Evolutionary conservation across 192 early-diverging fungal genomes (phyloP).

Genomic region (Fimicolochytrium jonesii): DNA sequence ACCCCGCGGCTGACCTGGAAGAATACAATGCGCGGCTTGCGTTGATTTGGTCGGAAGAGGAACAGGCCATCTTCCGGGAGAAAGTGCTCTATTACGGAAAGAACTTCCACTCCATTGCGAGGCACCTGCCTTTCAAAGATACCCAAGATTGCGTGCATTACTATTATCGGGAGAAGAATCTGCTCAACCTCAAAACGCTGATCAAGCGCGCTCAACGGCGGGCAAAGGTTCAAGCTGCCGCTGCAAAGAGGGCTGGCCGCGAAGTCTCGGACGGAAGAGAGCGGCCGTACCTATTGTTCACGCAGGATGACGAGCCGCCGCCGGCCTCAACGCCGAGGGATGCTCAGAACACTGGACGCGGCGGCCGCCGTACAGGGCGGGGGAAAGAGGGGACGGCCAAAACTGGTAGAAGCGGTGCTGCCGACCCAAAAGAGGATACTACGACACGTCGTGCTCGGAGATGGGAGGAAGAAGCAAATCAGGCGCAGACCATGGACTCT

Average conservation of each 20-base stretch:
- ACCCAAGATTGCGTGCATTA: conserved; percentile 43
- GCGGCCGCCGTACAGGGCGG: too few species aligned
- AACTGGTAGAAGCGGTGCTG: too few species aligned
- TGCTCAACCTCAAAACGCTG: conserved; percentile 32
- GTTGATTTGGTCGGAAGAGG: conserved; percentile 38
- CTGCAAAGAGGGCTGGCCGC: neutral
- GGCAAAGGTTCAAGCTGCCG: neutral
- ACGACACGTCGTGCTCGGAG: too few species aligned
- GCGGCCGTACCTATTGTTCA: neutral
- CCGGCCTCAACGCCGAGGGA: neutral
- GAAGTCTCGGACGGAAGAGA: neutral
- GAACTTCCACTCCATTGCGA: conserved; percentile 43
- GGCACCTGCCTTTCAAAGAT: conserved; percentile 32
- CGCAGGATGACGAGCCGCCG: neutral
- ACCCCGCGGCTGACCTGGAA: conserved; percentile 38
- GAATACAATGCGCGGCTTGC: conserved; percentile 27
- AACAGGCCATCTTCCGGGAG: conserved; percentile 31
- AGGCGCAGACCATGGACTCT: too few species aligned
- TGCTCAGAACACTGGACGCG: too few species aligned
- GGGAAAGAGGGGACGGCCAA: too few species aligned
- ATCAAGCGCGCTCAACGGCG: conserved; percentile 17
- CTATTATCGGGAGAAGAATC: conserved; percentile 48
- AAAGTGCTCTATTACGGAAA: conserved; percentile 43
- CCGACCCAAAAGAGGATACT: too few species aligned
- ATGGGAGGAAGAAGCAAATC: too few species aligned